Base-by-base conservation (phyloP, 768 basidiomycete genomes). In the Lentinula guzmanii region DNA sequence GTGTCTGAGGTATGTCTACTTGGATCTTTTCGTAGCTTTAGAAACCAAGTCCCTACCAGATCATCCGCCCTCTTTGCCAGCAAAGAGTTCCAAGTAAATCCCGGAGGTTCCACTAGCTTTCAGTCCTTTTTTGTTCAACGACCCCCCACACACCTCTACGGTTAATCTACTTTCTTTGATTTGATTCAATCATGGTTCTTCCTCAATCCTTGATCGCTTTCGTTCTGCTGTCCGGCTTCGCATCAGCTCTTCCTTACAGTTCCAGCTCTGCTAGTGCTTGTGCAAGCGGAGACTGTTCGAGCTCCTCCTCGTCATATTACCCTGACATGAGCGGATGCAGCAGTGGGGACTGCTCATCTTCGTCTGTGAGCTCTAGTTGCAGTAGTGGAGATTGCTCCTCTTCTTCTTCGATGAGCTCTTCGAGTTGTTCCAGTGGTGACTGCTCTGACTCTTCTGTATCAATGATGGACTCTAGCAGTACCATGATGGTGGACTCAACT, bases 11-110 rank as follows among this genome's bases (percentile, higher is more conserved):
- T 82, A 62, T 65, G 46, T 48, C 9, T 11, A 21, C 15, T 76
- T 68, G 11, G 42, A 54, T 34, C 52, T 37, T 37, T 18, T 31
- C 54, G 51, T 39, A 15, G 15, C 3, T 8, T 7, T 33, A 31
- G 16, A 33, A 18, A 18, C 35, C 13, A 48, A 11, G 9, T 13
- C 35, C 24, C n/a, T 34, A 24, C 41, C 34, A 85, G 84, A 84
- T 83, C 80, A 80, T 76, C 77, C 82, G 13, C 37, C 55, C 24
- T 86, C 86, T 88, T 89, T 82, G 86, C 86, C 74, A 89, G 86
- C 86, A 82, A 76, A 41, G 39, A 41, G 18, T 70, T 69, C 70
- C 71, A 71, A 70, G 71, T 74, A 75, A 75, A 69, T 77, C 81
- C 81, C 84, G 81, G 83, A 85, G 86, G 83, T 60, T 70, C 69